These are phyloP conservation scores for Tolypocladium guangdongense DNA, from an alignment of 2,329 filamentous ascomycete species.

Conservation along the genomic window DNA sequence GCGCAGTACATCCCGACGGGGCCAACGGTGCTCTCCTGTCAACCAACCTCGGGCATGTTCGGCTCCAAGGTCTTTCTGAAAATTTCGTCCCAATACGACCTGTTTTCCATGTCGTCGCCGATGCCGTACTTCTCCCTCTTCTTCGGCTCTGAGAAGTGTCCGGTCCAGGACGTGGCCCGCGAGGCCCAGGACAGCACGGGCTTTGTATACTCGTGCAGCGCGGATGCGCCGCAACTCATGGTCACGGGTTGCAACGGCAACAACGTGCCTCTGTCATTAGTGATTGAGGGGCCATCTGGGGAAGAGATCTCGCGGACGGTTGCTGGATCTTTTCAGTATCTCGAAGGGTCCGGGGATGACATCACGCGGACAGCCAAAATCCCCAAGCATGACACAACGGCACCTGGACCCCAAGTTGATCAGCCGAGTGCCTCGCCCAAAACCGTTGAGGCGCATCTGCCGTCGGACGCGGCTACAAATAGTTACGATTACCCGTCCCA, in stretches of 20 bases:
- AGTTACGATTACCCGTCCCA: conserved; percentile 35
- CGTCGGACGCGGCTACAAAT: conserved; percentile 30
- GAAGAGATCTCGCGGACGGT: conserved; percentile 40
- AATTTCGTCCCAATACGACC: conserved; percentile 64
- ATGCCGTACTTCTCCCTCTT: conserved; percentile 51
- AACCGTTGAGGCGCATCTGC: conserved; percentile 25
- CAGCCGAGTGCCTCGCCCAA: conserved; percentile 31
- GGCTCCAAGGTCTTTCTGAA: conserved; percentile 65
- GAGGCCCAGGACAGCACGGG: conserved; percentile 44
- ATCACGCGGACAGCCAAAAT: conserved; percentile 27
- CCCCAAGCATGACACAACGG: conserved; percentile 23
- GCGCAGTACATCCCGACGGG: conserved; percentile 53
- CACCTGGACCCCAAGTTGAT: conserved; percentile 25
- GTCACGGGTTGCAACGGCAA: conserved; percentile 37
- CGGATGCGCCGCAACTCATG: conserved; percentile 54
- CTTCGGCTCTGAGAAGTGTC: conserved; percentile 68
- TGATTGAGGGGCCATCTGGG: conserved; percentile 40
- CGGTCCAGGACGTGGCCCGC: conserved; percentile 49
- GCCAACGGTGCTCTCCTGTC: conserved; percentile 56
- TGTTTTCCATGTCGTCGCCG: conserved; percentile 46
- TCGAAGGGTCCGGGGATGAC: conserved; percentile 37
- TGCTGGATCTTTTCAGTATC: conserved; percentile 36
- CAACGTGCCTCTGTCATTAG: conserved; percentile 44
- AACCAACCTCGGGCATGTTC: conserved; percentile 55
- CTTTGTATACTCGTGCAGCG: conserved; percentile 61